Evolutionary conservation across 2,329 filamentous ascomycete species (phyloP), one percentile per base, ranked within the genome.

Genomic region (Xylariaceae sp.): DNA sequence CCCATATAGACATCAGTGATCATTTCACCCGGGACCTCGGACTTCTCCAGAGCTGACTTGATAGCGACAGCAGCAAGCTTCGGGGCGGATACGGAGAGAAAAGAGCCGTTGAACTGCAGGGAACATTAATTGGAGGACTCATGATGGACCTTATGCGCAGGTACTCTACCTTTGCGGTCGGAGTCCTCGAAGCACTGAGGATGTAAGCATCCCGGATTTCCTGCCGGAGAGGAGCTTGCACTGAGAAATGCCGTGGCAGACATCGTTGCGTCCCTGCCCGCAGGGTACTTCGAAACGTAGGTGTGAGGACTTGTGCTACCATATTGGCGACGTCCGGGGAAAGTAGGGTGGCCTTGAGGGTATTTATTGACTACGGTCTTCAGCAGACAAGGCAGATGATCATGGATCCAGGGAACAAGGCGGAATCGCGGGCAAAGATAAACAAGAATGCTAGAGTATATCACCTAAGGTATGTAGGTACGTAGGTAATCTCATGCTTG

Each of bases 1-100:
- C 93, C 93, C 87, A 97, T 95, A 72, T 97, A 97, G 13, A 97
- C 89, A 66, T 95, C 87, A 49, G 84, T 86, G 58, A 97, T 88
- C 61, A 85, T 86, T 26, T 84, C 81, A 39, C 81, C 65, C 2
- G 93, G 90, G 6, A 97, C 78, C 50, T 81, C 83, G 39, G 90
- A 94, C 66, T 93, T 95, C 54, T 84, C 79, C 40, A 98, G 67
- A 19, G 93, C 93, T 35, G 89, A 85, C 66, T 90, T 93, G 71
- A 98, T 97, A 44, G 90, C 93, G 13, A 83, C 82, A 22, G 91
- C 89, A 52, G 88, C 93, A 35, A 98, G 85, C 59, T 87, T 78
- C n/a, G 93, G 86, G 9, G 90, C 91, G 3, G 89, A 74, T 24
- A 97, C 81, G 35, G 78, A 85, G 34, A 85, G 76, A 64, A 94